Evolutionary conservation across 2,329 filamentous ascomycete species (phyloP).

Genomic region (Aspergillus fructus): DNA sequence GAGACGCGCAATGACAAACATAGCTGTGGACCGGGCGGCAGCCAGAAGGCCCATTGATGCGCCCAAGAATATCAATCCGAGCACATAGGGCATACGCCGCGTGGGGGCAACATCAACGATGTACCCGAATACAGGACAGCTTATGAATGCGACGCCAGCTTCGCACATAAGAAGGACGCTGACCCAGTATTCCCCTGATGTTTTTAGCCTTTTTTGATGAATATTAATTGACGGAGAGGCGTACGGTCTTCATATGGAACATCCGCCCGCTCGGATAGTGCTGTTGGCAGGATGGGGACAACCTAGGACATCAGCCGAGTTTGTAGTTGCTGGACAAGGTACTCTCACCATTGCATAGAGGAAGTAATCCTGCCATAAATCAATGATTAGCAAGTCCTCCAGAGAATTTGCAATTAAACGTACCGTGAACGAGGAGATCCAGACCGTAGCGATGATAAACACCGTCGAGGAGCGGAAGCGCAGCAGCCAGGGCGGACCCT

Average conservation of each 20-base stretch:
- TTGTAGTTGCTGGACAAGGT: background rate
- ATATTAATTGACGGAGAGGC: background rate
- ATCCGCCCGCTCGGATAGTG: conserved; percentile 24
- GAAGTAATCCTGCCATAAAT: conserved; percentile 23
- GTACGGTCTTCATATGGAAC: conserved; percentile 27
- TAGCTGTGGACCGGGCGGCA: conserved; percentile 48
- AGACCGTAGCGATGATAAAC: conserved; percentile 61
- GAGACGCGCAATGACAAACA: conserved; percentile 53
- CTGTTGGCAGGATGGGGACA: conserved; percentile 32
- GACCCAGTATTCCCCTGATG: conserved; percentile 29
- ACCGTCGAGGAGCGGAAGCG: conserved; percentile 58
- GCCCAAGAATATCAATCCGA: conserved; percentile 54
- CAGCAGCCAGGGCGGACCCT: conserved; percentile 32
- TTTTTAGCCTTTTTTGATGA: background rate
- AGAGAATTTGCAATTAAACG: background rate
- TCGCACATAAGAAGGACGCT: conserved; percentile 31
- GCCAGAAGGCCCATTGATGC: conserved; percentile 58
- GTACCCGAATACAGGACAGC: conserved; percentile 31
- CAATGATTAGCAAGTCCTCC: background rate
- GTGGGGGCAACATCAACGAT: conserved; percentile 33
- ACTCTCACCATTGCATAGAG: conserved; percentile 31
- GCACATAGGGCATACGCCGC: conserved; percentile 58
- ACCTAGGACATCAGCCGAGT: conserved; percentile 19
- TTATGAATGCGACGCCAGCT: conserved; percentile 26
- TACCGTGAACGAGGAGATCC: conserved; percentile 32